A percentile compares a stretch with the other conserved stretches of the same genome.
Conservation (phyloP, 306 rosid genomes). For the Fragaria iinumae region DNA sequence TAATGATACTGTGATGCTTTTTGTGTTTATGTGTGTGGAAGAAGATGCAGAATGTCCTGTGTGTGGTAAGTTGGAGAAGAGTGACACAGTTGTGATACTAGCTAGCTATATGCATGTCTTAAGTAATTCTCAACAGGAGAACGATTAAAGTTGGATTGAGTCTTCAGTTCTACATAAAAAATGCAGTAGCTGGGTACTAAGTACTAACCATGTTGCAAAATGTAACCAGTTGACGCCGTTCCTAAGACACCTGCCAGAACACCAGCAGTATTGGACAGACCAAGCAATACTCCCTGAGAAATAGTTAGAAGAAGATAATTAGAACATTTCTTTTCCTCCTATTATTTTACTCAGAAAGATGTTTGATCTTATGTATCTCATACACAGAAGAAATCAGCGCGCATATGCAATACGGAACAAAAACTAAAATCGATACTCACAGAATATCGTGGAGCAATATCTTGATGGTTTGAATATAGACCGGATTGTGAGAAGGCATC, state of each 20-base stretch:
- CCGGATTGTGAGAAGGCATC: conserved; percentile 99
- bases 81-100: neutral
- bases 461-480: conserved; percentile 97
- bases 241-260: conserved; percentile 99
- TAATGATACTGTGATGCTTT: neutral
- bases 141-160: conserved; percentile 11
- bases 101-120: neutral
- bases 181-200: conserved; percentile 32
- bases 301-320: conserved; percentile 9
- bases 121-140: neutral
- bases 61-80: neutral
- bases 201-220: conserved; percentile 79
- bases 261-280: conserved; percentile 95
- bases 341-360: neutral
- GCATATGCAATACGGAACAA: neutral
- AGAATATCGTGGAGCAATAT: conserved; percentile 93
- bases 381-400: neutral
- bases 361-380: neutral
- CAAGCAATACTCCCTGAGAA: conserved; percentile 82
- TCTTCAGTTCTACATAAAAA: neutral
- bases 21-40: neutral
- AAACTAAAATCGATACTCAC: conserved; percentile 45
- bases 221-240: conserved; percentile 95
- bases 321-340: conserved; percentile 2
- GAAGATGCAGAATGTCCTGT: neutral